Conservation (phyloP, 208 protist species). For the Phytomonas francai region DNA sequence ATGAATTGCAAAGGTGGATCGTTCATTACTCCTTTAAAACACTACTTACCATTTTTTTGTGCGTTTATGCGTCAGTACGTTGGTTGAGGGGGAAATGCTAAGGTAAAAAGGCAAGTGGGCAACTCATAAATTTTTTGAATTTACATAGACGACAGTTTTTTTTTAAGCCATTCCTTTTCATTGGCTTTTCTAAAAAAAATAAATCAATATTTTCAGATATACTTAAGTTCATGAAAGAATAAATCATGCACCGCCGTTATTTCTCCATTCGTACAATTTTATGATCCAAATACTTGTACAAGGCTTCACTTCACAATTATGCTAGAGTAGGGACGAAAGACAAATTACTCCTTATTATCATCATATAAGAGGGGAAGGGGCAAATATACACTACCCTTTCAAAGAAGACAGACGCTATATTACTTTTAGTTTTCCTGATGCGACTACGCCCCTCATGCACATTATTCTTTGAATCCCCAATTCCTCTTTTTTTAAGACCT, state of each 20-base stretch:
- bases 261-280: not conserved
- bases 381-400: not conserved
- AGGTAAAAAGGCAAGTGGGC: not conserved
- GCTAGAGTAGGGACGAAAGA: not conserved
- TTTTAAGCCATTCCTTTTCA: not conserved
- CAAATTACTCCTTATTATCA: not conserved
- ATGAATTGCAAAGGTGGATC: slow-evolving; percentile 17
- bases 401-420: not conserved
- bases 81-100: not conserved
- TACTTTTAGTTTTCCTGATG: not conserved
- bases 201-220: not conserved
- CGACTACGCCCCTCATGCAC: not conserved
- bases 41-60: not conserved
- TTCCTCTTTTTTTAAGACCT: not conserved
- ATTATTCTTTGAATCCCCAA: not conserved
- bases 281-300: not conserved
- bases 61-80: not conserved
- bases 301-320: slow-evolving; percentile 4
- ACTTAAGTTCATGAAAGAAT: not conserved
- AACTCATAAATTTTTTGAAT: not conserved
- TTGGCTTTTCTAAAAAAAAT: not conserved
- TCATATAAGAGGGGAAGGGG: not conserved
- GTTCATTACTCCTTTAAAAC: not conserved
- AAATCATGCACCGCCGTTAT: not conserved
- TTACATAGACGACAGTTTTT: not conserved